phyloP scores from a whole-genome alignment of 164 flowering plant genomes.

The Nelumbo lutea region DNA sequence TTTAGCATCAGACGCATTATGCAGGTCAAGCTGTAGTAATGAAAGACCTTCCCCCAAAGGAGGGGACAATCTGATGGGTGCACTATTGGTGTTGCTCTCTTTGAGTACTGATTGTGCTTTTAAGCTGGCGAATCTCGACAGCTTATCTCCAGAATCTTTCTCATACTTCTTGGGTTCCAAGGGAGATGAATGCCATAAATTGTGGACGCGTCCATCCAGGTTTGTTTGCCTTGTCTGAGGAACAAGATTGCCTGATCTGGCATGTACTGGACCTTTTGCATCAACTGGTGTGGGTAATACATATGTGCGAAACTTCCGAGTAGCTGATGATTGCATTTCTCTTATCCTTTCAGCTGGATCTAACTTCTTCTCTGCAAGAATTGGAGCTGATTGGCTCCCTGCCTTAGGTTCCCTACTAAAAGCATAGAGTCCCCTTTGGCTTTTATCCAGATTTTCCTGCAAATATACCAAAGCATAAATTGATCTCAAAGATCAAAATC shows the following conservation, averaged over 20 bases:
- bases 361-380: conserved; percentile 47
- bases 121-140: conserved; percentile 23
- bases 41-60: conserved; percentile 43
- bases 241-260: conserved; percentile 27
- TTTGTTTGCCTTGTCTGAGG: conserved; percentile 26
- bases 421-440: conserved; percentile 27
- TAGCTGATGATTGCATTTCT: conserved; percentile 36
- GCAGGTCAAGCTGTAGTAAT: conserved; percentile 23
- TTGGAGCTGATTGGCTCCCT: conserved; percentile 80
- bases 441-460: conserved; percentile 52
- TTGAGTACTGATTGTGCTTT: conserved; percentile 48
- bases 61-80: conserved; percentile 43
- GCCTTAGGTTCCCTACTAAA: conserved; percentile 26
- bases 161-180: conserved; percentile 41
- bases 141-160: conserved; percentile 26
- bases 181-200: conserved; percentile 63
- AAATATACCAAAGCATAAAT: conserved; percentile 9
- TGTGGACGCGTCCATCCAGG: conserved; percentile 23
- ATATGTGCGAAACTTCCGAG: conserved; percentile 62
- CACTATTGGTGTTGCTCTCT: conserved; percentile 55
- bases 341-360: conserved; percentile 40
- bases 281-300: conserved; percentile 79
- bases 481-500: conserved; percentile 1
- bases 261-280: conserved; percentile 37
- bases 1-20: conserved; percentile 36